Evolutionary conservation across 1,284 basidiomycete species (phyloP).

Genomic region (Inonotus obliquus): DNA sequence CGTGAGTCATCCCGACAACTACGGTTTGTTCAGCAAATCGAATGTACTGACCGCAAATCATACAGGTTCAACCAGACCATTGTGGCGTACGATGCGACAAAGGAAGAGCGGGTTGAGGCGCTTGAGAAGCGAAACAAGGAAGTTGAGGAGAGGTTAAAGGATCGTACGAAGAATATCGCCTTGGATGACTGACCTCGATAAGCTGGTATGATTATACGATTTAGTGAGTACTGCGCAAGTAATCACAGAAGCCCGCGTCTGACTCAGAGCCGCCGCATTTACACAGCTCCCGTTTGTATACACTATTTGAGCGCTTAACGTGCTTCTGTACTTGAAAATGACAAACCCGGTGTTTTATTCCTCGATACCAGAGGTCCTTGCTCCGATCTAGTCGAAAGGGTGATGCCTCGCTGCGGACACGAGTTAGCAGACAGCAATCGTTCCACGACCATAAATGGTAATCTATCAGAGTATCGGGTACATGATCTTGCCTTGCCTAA

Average conservation of each 20-base stretch:
- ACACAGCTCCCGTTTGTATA: not conserved
- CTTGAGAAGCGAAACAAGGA: slow-evolving; percentile 54
- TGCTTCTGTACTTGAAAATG: slow-evolving; percentile 1
- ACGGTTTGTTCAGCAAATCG: not conserved
- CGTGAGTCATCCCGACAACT: slow-evolving; percentile 44
- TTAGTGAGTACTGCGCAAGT: not conserved
- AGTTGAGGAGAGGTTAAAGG: slow-evolving; percentile 45
- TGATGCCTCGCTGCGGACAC: not conserved
- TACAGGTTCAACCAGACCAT: slow-evolving; percentile 76
- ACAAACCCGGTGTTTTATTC: not conserved
- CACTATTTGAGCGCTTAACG: not conserved
- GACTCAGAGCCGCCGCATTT: not conserved
- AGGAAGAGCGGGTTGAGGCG: slow-evolving; percentile 75
- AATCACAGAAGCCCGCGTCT: not conserved
- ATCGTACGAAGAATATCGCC: slow-evolving; percentile 17
- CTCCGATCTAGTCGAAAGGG: not conserved
- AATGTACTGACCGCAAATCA: not conserved
- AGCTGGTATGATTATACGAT: not conserved
- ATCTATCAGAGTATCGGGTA: too few species aligned
- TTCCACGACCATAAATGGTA: not conserved
- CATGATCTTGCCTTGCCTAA: not conserved
- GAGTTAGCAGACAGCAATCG: not conserved
- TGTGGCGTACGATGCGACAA: slow-evolving; percentile 76
- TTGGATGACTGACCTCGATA: not conserved
- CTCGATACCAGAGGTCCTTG: not conserved